Evolutionary conservation across 345 rosid species (phyloP), one percentile per base, ranked within the genome.

Genomic region (Excoecaria agallocha): DNA sequence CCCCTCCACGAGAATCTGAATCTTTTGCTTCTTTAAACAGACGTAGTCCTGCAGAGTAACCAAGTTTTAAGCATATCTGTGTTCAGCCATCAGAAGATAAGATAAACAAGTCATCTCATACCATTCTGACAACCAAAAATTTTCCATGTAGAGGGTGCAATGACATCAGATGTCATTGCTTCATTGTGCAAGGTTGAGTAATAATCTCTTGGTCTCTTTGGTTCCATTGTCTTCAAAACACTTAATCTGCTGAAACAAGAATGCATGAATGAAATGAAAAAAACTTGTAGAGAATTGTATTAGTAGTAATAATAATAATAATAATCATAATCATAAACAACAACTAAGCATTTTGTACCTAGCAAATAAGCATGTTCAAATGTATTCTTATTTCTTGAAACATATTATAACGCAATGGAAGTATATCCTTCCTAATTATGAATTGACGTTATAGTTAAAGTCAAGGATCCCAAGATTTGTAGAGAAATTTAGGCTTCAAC

Each of bases 61-160:
- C 69, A 58, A 30, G 43, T 39, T 63, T 73, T 62, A 12, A 73
- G 12, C 54, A 61, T 54, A 46, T 20, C 60, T 38, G 19, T 1
- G 15, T 10, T 64, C 22, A 41, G 51, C 62, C 66, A 45, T 17
- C 19, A 63, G 30, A 55, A 70, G 22, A 16, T 9, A 10, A 56
- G 69, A 41, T 58, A 39, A 64, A 15, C 58, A 76, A 58, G 43
- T 68, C 35, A 57, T 64, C 22, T 66, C 74, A 75, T 85, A 88
- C 98, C 98, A 82, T 93, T 95, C 78, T 86, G 93, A 82, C 98
- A 93, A 65, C 99, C 99, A 69, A 95, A 93, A 25, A 95, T 91
- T 82, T 88, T 95, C 99, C 97, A 95, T 13, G 92, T 90, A 39
- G 98, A 95, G 60, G 99, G 96, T 51, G 91, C 94, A 69, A 91